Base-by-base conservation (phyloP, 2,329 filamentous ascomycete genomes). In the Fusarium duplospermum region DNA sequence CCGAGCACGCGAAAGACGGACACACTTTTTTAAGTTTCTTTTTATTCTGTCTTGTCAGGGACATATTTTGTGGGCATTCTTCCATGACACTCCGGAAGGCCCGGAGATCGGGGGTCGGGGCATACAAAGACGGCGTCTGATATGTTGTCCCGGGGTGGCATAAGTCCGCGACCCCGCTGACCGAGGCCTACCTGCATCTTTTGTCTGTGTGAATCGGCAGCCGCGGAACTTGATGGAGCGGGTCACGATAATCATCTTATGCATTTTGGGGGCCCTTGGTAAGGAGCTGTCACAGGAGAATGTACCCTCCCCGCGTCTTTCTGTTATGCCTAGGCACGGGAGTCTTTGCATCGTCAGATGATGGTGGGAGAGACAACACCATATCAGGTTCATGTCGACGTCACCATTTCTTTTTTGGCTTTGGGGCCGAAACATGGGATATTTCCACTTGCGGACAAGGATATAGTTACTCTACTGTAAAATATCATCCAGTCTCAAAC, bases 311-410 rank as follows among this genome's bases (percentile, higher is more conserved):
- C 27, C 27, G 50, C 29, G 31, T 56, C 54, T 62, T 47, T 35
- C 33, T 54, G 31, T 33, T 33, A 35, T 24, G n/a, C 31, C 20
- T 62, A 42, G 24, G 61, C 45, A 50, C 24, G 40, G 40, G 42
- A 45, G 22, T 18, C 8, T 33, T 11, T 42, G 8, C 22, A 47
- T 29, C 47, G 64, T 74, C 69, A 62, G 52, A 73, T 62, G 74
- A 75, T 76, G 56, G 50, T 61, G 66, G 57, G 63, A 62, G 52
- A 62, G 66, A 77, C 75, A 72, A 74, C 75, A 76, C 71, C 75
- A 77, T 74, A 52, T 75, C 74, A 75, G 63, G 66, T 67, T 52
- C 22, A 57, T 38, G 33, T 24, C 35, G 59, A 58, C 60, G 69
- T 60, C 40, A 45, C 47, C 27, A 20, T 31, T 13, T 24, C 14